phyloP scores from a whole-genome alignment of 495 filamentous ascomycete species.

The Annulohypoxylon moriforme region DNA sequence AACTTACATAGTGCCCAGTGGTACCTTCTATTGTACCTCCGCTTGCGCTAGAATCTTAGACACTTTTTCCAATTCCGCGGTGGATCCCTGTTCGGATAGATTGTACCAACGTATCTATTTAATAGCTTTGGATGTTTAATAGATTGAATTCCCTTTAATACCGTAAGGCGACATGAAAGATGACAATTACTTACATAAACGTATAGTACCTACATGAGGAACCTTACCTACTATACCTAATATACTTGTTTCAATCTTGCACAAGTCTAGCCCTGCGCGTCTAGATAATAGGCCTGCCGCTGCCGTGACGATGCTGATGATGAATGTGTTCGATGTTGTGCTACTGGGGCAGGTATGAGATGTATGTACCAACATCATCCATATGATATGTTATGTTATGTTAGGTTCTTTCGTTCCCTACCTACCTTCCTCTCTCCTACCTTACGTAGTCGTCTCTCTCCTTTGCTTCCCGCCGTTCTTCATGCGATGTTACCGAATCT shows the following conservation, averaged over 20 bases:
- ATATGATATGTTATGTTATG: slow-evolving; percentile 9
- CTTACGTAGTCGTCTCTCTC: slow-evolving; percentile 5
- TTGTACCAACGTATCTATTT: slow-evolving; percentile 9
- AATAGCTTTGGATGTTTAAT: not conserved
- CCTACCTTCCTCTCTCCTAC: not conserved
- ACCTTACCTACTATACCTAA: not conserved
- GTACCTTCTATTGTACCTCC: slow-evolving; percentile 1
- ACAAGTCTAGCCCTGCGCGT: slow-evolving; percentile 17
- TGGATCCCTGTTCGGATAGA: slow-evolving; percentile 16
- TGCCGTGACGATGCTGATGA: not conserved
- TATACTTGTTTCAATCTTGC: slow-evolving; percentile 4
- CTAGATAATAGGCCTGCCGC: slow-evolving; percentile 7
- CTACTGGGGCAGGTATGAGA: not conserved
- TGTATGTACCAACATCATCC: slow-evolving; percentile 2
- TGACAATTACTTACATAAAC: slow-evolving; percentile 7
- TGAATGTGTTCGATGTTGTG: not conserved
- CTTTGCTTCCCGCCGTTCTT: slow-evolving; percentile 23
- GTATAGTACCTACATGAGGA: slow-evolving; percentile 8
- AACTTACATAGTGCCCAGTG: not conserved
- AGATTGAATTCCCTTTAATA: not conserved
- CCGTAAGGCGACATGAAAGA: slow-evolving; percentile 17
- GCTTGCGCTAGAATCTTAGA: slow-evolving; percentile 36
- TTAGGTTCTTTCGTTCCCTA: slow-evolving; percentile 5
- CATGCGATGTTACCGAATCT: slow-evolving; percentile 44
- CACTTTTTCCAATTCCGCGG: slow-evolving; percentile 36